Base-by-base conservation (phyloP, 805 yeast species). In the Candida pseudoglaebosa region DNA sequence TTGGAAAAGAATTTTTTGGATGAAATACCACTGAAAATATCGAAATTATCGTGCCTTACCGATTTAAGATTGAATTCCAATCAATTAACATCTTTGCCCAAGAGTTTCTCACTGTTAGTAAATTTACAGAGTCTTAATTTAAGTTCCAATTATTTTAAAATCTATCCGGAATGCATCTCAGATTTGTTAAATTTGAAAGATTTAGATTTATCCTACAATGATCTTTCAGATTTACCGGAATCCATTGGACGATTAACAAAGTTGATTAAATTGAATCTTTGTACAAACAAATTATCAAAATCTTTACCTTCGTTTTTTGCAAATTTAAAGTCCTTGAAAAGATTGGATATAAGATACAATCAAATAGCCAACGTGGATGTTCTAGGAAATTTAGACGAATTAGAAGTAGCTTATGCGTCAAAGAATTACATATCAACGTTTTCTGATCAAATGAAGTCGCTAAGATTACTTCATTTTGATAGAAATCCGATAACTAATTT, bases 401-500 rank as follows among this genome's bases (percentile, higher is more conserved):
- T 88, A 43, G 91, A 84, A 54, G 81, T 80, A n/a, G 62, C 84
- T 17, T 78, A 80, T 49, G 77, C 87, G 6, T 75, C 91, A 2
- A 85, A 85, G 56, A 88, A 88, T 56, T 75, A 75, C 43, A 81
- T 89, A 10, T 78, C 95, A 0, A 75, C 76, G 12, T 83, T 86
- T 54, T 75, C 77, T 39, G 82, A 78, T 53, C 64, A 73, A 34
- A 74, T 86, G 51, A 75, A 76, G 22, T 75, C 75, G 37, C 64
- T 90, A 49, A 75, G 84, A 52, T 73, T 82, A 12, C 67, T 90
- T 29, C 84, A 82, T 52, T 67, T 89, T 34, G 89, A 84, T 54
- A 77, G 84, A 54, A 90, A 89, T 56, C 97, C 96, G 4, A 77
- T 89, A 39, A 88, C 96, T 0, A 72, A 76, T 41, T 71, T 86